phyloP scores from a whole-genome alignment of 1,284 basidiomycete genomes.

The Takashimella tepidaria region DNA sequence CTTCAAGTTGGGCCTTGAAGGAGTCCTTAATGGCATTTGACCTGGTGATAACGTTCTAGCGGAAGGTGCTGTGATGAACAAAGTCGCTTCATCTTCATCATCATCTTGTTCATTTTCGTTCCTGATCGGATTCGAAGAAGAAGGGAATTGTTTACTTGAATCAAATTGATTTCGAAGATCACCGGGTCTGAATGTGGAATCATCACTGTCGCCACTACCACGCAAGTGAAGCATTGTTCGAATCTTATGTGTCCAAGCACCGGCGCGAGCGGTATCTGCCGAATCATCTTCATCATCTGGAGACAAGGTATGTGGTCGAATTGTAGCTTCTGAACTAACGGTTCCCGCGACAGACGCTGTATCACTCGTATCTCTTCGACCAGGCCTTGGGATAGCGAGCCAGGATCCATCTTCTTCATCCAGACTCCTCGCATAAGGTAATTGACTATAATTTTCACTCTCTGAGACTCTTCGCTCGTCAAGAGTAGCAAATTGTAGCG shows the following conservation, averaged over 20 bases:
- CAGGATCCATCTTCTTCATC: background rate
- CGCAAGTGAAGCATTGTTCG: slow-evolving; percentile 19
- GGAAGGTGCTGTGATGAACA: slow-evolving; percentile 25
- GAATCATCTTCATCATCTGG: slow-evolving; percentile 31
- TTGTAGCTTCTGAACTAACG: slow-evolving; percentile 26
- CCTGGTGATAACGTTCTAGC: background rate
- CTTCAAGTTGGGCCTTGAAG: slow-evolving; percentile 28
- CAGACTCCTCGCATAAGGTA: slow-evolving; percentile 15
- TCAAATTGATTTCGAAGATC: background rate
- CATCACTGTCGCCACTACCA: background rate
- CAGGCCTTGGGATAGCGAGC: background rate
- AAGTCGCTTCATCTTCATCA: slow-evolving; percentile 35
- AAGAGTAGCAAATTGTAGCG: slow-evolving; percentile 4
- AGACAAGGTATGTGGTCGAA: slow-evolving; percentile 13
- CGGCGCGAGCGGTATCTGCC: slow-evolving; percentile 33
- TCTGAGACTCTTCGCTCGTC: background rate
- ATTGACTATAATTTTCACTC: slow-evolving; percentile 13
- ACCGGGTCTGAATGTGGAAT: background rate
- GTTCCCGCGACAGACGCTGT: slow-evolving; percentile 27
- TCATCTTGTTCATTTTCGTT: background rate
- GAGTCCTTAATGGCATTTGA: background rate
- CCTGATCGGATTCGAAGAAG: background rate
- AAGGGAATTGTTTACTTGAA: no score
- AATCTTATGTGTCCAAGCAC: slow-evolving; percentile 29
- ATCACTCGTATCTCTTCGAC: slow-evolving; percentile 1